Evolutionary conservation across 306 rosid genomes (phyloP).

Genomic region (Urtica urens): DNA sequence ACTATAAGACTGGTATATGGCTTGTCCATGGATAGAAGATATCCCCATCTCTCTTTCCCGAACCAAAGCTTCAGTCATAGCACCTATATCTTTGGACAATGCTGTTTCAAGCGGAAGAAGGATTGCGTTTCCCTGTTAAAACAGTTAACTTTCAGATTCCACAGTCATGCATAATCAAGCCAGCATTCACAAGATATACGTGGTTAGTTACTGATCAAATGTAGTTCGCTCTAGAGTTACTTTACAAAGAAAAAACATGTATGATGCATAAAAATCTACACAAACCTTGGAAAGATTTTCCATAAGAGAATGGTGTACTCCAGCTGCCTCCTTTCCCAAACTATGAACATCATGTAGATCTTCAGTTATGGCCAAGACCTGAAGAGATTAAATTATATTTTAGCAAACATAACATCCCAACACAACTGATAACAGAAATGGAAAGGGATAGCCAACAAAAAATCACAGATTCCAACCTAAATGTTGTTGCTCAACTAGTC

Average conservation of each 20-base stretch:
- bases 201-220: neutral
- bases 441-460: too few relatives aligned
- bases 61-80: slow-evolving; percentile 70
- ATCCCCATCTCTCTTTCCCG: slow-evolving; percentile 77
- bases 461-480: too few relatives aligned
- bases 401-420: too few relatives aligned
- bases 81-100: slow-evolving; percentile 84
- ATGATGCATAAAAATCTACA: neutral
- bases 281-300: slow-evolving; percentile 77
- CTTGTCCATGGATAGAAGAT: slow-evolving; percentile 89
- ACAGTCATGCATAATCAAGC: slow-evolving; percentile 13
- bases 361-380: slow-evolving; percentile 92
- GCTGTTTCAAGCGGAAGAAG: slow-evolving; percentile 88
- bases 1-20: slow-evolving; percentile 83
- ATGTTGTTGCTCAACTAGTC: too few relatives aligned
- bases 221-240: neutral
- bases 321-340: slow-evolving; percentile 89
- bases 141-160: slow-evolving; percentile 23
- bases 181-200: slow-evolving; percentile 2
- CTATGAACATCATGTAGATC: slow-evolving; percentile 82
- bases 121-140: slow-evolving; percentile 59
- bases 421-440: too few relatives aligned
- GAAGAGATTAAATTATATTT: slow-evolving; percentile 10
- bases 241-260: neutral
- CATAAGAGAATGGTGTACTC: slow-evolving; percentile 63